Percentiles rank a stretch among this genome's conserved stretches.
Evolutionary conservation across 2,329 filamentous ascomycete genomes (phyloP).

Genomic region (Tympanopsis confertula): DNA sequence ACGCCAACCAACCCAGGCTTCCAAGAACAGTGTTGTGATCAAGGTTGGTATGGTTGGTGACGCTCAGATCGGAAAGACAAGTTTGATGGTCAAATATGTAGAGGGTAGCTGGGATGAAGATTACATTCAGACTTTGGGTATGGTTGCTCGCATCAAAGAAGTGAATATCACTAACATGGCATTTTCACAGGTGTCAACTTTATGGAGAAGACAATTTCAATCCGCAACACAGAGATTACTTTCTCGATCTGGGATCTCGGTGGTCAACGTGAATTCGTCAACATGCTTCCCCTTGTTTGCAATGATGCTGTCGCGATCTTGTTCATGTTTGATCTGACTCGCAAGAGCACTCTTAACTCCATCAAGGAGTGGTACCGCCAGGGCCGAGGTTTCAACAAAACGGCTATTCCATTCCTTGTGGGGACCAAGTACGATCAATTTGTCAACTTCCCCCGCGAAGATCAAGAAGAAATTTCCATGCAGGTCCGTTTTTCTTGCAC

Average conservation of each 20-base stretch:
- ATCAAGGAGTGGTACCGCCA: conserved; percentile 99
- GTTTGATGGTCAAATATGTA: conserved; percentile 98
- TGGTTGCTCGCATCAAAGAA: not conserved
- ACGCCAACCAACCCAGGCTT: not conserved
- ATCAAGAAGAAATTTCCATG: conserved; percentile 96
- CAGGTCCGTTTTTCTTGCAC: conserved; percentile 45
- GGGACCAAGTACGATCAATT: conserved; percentile 99
- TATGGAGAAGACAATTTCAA: conserved; percentile 99
- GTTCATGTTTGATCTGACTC: conserved; percentile 98
- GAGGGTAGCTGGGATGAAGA: conserved; percentile 99
- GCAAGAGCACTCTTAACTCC: conserved; percentile 95
- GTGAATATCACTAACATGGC: not conserved
- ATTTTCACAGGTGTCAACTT: conserved; percentile 63
- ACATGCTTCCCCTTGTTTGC: conserved; percentile 98
- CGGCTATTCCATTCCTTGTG: conserved; percentile 93
- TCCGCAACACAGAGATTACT: conserved; percentile 97
- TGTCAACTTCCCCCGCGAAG: conserved; percentile 93
- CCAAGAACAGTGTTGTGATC: conserved; percentile 73
- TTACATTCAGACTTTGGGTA: conserved; percentile 94
- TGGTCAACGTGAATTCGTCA: conserved; percentile 96
- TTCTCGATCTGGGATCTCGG: conserved; percentile 99
- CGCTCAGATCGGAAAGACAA: conserved; percentile 99
- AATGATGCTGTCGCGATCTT: conserved; percentile 97
- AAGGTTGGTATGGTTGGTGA: conserved; percentile 99
- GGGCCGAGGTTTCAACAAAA: conserved; percentile 97